Base-by-base conservation (phyloP, 768 basidiomycete genomes). In the Russula earlei region DNA sequence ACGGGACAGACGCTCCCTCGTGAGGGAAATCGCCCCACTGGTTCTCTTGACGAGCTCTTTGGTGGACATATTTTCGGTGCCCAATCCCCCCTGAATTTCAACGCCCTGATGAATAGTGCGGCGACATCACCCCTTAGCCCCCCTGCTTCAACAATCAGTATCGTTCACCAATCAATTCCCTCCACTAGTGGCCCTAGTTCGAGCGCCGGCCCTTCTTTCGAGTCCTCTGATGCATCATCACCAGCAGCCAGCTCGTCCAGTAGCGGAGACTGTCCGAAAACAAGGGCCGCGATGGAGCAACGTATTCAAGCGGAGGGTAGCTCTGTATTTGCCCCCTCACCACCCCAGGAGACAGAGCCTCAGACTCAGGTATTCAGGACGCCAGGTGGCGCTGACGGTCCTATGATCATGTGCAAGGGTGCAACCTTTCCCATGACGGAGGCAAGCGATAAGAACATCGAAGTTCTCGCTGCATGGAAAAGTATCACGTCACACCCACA, bases 401-500 rank as follows among this genome's bases (percentile, higher is more conserved):
- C 77, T n/a, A 74, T 83, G 61, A 72, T 87, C n/a, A 72, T 75
- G 31, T 89, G 87, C 67, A 73, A 79, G 54, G 83, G 81, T 9
- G 76, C 82, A n/a, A 77, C 71, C 5, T 82, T 90, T 65, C 86
- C 87, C 6, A 77, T 72, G 69, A 86, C 84, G 15, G 68, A 76
- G 59, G 77, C 83, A 70, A 87, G 76, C 64, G 84, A 85, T 45
- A 74, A 81, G 56, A 90, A 91, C 60, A 70, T 91, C 12, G 85
- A 89, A 67, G 83, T 91, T 20, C 74, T 88, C 41, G 79, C 80
- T 55, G 89, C 88, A 12, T 91, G 87, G 89, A 72, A 81, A 62
- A 83, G 73, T 63, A 86, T 92, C 63, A 84, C 81, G 20, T 79
- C 79, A 31, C 79, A 84, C 65, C 88, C 87, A 3, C 74, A 80